These are phyloP conservation scores for Trichoderma sp. DNA, from an alignment of 2,329 filamentous ascomycete species.

Conservation along the genomic window DNA sequence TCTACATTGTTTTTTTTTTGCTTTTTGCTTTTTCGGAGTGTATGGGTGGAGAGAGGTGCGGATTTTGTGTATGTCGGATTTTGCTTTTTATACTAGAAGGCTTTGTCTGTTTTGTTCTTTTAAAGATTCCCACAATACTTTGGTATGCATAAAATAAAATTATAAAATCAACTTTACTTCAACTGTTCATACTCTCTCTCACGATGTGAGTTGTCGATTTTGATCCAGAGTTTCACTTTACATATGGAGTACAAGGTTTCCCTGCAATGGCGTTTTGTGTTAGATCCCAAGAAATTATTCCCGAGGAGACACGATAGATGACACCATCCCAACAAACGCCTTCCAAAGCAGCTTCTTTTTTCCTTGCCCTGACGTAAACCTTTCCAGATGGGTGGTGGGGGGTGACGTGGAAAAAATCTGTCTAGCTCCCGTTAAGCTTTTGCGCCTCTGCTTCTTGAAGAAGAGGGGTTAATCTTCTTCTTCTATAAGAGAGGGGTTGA, in stretches of 20 bases:
- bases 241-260: neutral
- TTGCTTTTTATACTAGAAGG: neutral
- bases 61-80: neutral
- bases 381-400: neutral
- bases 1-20: neutral
- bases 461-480: neutral
- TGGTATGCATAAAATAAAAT: neutral
- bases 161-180: neutral
- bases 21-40: neutral
- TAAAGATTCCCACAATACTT: conserved; percentile 1
- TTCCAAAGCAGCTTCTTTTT: neutral
- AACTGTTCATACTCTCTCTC: neutral
- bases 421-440: neutral
- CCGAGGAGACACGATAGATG: neutral
- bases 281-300: neutral
- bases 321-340: neutral
- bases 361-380: neutral
- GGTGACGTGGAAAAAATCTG: neutral
- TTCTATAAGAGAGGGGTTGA: too few relatives aligned
- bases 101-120: neutral
- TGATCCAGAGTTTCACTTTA: too few relatives aligned
- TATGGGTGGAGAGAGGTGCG: neutral
- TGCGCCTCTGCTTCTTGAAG: neutral
- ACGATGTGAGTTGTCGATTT: neutral
- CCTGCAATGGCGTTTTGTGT: too few relatives aligned